Base-by-base conservation (phyloP, 305 asterid species). In the Nicotiana rustica region DNA sequence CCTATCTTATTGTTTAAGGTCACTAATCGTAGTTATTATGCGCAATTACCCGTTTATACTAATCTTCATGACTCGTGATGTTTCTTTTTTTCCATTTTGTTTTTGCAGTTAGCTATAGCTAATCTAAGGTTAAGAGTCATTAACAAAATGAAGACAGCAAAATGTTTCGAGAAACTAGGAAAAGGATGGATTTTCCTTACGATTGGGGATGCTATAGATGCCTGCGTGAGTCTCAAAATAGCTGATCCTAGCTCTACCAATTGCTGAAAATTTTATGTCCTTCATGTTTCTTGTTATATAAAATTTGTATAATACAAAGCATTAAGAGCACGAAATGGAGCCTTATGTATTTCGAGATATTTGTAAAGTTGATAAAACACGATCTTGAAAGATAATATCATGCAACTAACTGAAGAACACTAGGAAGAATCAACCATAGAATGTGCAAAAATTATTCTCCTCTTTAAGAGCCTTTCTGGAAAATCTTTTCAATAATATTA, bases 51-150 rank as follows among this genome's bases (percentile, higher is more conserved):
- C 19, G 44, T 69, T 0, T 69, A 38, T 69, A 10, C 17, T 1
- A 18, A 69, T 52, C 0, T 15, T 17, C n/a, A 0, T 35, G 49
- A 2, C 31, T 29, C 2, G 5, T 5, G 36, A 6, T 14, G 15
- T 64, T 0, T 9, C 36, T 33, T 21, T 36, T 17, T 19, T 65
- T 4, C 12, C 29, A 14, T 19, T 59, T 0, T 36, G 36, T 12
- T 4, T 31, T 56, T 85, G 86, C 89, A 94, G 98, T 78, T 94
- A 81, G 94, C 92, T 0, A n/a, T 92, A 76, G 94, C 91, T 13
- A 92, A 87, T 86, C 97, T 97, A 57, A 92, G 92, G 61, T 94
- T 96, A 94, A 89, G 86, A 81, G 97, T 93, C 82, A 89, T 93
- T 14, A 79, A 78, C 25, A 94, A 94, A 83, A 86, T 94, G 87